These are phyloP conservation scores for Monascus purpureus DNA, from an alignment of 495 filamentous ascomycete genomes.

Conservation along the genomic window DNA sequence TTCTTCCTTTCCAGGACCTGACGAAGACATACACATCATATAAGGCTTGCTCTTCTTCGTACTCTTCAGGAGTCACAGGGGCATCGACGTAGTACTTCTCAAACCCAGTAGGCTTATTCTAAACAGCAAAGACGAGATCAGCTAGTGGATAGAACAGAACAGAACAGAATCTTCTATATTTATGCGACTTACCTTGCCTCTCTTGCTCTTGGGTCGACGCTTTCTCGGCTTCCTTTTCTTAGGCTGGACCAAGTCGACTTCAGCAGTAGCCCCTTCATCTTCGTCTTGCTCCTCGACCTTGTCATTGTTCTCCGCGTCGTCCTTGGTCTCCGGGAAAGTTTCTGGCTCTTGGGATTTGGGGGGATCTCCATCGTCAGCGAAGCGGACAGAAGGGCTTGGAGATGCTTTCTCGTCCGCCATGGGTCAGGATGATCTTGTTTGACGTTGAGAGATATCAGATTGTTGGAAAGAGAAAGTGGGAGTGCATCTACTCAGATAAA, in stretches of 20 bases:
- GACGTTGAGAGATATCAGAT: no score
- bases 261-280: conserved; percentile 5
- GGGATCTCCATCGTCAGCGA: background rate
- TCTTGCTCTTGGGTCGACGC: conserved; percentile 30
- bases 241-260: conserved; percentile 4
- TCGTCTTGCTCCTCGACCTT: conserved; percentile 1
- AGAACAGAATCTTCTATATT: background rate
- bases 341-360: background rate
- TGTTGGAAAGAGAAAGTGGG: no score
- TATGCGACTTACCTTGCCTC: conserved; percentile 20
- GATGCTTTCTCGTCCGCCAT: background rate
- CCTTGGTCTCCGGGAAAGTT: background rate
- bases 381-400: background rate
- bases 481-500: no score
- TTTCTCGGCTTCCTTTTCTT: conserved; percentile 20
- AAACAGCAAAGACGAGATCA: conserved; percentile 1
- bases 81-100: conserved; percentile 64
- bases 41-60: conserved; percentile 41
- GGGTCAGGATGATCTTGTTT: background rate
- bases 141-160: background rate
- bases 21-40: conserved; percentile 36
- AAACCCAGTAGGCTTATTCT: conserved; percentile 44
- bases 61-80: conserved; percentile 57
- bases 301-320: background rate
- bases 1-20: background rate